Base-by-base conservation (phyloP, 306 rosid genomes). In the Prunus fruticosa region DNA sequence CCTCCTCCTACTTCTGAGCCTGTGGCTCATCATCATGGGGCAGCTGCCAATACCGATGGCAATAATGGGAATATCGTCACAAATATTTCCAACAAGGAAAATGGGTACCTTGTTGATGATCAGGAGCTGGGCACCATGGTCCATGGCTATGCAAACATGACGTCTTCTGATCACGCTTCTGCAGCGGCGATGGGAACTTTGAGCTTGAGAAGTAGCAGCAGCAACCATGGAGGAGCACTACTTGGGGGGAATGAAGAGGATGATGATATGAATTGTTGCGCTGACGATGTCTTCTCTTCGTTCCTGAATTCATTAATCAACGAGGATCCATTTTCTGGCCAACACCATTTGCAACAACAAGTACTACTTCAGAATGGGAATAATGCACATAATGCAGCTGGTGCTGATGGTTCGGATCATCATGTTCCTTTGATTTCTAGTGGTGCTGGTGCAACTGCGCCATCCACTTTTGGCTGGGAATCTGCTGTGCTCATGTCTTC, bases 221-320 rank as follows among this genome's bases (percentile, higher is more conserved):
- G 61, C 46, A 54, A 16, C 60, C 64, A 62, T 8, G 53, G 32
- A 12, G 69, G 46, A 57, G 53, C 14, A 12, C 19, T 74, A 16
- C 8, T 16, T 23, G 80, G 68, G 34, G 38, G 38, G 14, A 49
- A 76, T 9, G 76, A 79, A 38, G 88, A 77, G 11, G 79, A 72
- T 1, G 86, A 85, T 0, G 87, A 76, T 32, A 45, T 83, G 2
- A 83, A 78, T 69, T 84, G 87, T 45, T 79, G 88, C 57, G 11
- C 81, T 4, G 97, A 93, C 11, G 96, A 90, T 14, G 83, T 83
- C 1, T 89, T 93, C 77, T 87, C 94, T 56, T 90, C 98, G 46
- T 89, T 93, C 73, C 83, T 93, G 66, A 88, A 90, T 62, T 93
- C 98, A 2, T 43, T 87, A 78, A 93, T 91, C 83, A 87, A 90